Percentiles rank a stretch among this genome's conserved stretches.
These are phyloP conservation scores for Croton setiger DNA, from an alignment of 441 rosid genomes.

Conservation along the genomic window DNA sequence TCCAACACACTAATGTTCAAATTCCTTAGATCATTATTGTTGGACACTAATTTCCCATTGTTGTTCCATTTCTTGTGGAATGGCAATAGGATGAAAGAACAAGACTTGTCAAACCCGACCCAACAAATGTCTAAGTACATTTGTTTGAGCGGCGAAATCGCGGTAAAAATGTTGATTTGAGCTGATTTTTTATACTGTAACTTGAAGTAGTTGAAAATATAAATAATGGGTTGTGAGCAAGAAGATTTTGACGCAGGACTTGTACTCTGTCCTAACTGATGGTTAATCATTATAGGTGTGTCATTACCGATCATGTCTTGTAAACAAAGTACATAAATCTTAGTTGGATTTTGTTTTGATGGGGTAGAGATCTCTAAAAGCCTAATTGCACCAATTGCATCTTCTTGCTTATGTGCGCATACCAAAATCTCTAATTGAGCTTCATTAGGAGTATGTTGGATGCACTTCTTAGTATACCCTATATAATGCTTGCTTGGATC, in stretches of 20 bases:
- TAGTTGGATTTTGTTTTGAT: slow-evolving; percentile 21
- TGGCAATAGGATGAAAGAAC: slow-evolving; percentile 37
- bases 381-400: slow-evolving; percentile 31
- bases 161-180: slow-evolving; percentile 32
- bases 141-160: slow-evolving; percentile 32
- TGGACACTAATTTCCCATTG: slow-evolving; percentile 24
- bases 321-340: slow-evolving; percentile 32
- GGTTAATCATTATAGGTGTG: slow-evolving; percentile 34
- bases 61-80: slow-evolving; percentile 39
- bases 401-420: slow-evolving; percentile 30
- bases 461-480: slow-evolving; percentile 32
- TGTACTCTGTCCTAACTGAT: slow-evolving; percentile 28
- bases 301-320: slow-evolving; percentile 30
- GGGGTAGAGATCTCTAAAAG: slow-evolving; percentile 33
- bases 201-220: slow-evolving; percentile 28
- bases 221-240: slow-evolving; percentile 21
- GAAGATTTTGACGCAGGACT: background rate
- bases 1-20: slow-evolving; percentile 32
- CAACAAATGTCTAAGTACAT: slow-evolving; percentile 47
- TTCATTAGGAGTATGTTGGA: slow-evolving; percentile 20
- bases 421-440: slow-evolving; percentile 27
- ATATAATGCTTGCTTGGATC: slow-evolving; percentile 29
- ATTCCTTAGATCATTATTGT: slow-evolving; percentile 22
- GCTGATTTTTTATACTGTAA: slow-evolving; percentile 10
- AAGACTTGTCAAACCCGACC: slow-evolving; percentile 33